A percentile compares a stretch with the other conserved stretches of the same genome.
Evolutionary conservation across 2,329 filamentous ascomycete species (phyloP).

Genomic region (Alternaria panax): DNA sequence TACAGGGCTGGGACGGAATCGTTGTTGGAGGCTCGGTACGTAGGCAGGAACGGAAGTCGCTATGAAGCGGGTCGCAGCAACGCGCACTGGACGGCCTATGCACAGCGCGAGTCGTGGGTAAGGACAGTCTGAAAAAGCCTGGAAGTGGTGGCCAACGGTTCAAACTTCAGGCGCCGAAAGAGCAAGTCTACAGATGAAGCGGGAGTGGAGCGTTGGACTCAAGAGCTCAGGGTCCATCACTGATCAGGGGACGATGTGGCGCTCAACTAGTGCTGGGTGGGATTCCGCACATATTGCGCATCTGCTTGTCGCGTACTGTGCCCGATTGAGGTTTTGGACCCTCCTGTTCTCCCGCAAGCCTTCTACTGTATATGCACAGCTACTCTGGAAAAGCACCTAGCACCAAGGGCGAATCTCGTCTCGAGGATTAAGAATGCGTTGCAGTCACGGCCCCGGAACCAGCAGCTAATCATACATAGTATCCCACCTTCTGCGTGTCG

Average conservation of each 20-base stretch:
- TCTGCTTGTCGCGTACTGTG: slow-evolving; percentile 16
- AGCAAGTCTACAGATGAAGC: slow-evolving; percentile 13
- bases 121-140: slow-evolving; percentile 13
- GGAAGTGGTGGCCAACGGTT: slow-evolving; percentile 17
- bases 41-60: slow-evolving; percentile 12
- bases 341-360: slow-evolving; percentile 14
- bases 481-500: not conserved
- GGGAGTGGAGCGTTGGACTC: slow-evolving; percentile 20
- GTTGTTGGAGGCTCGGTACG: slow-evolving; percentile 20
- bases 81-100: slow-evolving; percentile 17
- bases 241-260: slow-evolving; percentile 18
- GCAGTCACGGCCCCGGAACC: not conserved
- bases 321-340: slow-evolving; percentile 13
- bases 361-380: slow-evolving; percentile 8
- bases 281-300: slow-evolving; percentile 19
- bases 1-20: slow-evolving; percentile 19
- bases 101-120: slow-evolving; percentile 17
- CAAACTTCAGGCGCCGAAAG: slow-evolving; percentile 14
- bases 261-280: slow-evolving; percentile 14
- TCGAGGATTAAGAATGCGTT: slow-evolving; percentile 6
- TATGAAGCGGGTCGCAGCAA: slow-evolving; percentile 15
- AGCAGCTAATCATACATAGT: not conserved
- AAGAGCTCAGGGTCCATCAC: slow-evolving; percentile 17
- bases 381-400: slow-evolving; percentile 1
- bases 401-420: not conserved